A percentile compares a stretch with the other conserved stretches of the same genome.
Evolutionary conservation across 2,329 filamentous ascomycete species (phyloP).

Genomic region (Sarocladium kiliense): DNA sequence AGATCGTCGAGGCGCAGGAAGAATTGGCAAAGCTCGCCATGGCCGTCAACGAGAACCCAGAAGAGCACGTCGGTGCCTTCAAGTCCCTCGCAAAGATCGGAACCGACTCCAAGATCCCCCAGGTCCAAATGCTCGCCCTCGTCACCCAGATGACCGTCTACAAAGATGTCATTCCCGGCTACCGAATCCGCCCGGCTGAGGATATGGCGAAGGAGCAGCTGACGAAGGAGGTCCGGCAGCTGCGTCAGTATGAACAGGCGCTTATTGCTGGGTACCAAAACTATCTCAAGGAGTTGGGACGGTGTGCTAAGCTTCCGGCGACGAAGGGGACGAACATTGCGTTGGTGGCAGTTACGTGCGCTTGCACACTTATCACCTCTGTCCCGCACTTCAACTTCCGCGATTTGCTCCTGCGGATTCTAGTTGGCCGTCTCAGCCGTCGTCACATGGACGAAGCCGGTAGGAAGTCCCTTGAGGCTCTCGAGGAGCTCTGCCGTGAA

Average conservation of each 20-base stretch:
- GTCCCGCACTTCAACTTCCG: conserved; percentile 98
- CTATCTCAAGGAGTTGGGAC: conserved; percentile 73
- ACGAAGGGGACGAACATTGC: conserved; percentile 47
- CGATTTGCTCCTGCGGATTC: conserved; percentile 76
- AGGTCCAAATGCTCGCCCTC: conserved; percentile 80
- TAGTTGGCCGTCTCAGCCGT: conserved; percentile 77
- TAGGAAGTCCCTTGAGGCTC: conserved; percentile 66
- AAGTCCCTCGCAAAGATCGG: conserved; percentile 72
- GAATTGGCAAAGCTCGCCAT: conserved; percentile 80
- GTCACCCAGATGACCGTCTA: conserved; percentile 86
- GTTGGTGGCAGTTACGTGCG: conserved; percentile 77
- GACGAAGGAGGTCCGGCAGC: conserved; percentile 82
- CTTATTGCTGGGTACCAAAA: conserved; percentile 79
- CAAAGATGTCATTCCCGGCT: conserved; percentile 94
- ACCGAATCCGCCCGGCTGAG: conserved; percentile 81
- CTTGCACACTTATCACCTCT: conserved; percentile 71
- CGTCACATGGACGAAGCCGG: conserved; percentile 70
- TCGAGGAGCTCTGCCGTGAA: conserved; percentile 76
- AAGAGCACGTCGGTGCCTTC: conserved; percentile 79
- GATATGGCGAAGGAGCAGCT: conserved; percentile 72
- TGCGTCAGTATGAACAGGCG: conserved; percentile 82
- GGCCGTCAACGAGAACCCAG: conserved; percentile 83
- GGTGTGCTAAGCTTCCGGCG: conserved; percentile 53
- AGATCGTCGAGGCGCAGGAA: conserved; percentile 84
- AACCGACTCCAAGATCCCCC: conserved; percentile 55